These are phyloP conservation scores for Pythium monospermum DNA, from an alignment of 352 stramenopile genomes.

Conservation along the genomic window DNA sequence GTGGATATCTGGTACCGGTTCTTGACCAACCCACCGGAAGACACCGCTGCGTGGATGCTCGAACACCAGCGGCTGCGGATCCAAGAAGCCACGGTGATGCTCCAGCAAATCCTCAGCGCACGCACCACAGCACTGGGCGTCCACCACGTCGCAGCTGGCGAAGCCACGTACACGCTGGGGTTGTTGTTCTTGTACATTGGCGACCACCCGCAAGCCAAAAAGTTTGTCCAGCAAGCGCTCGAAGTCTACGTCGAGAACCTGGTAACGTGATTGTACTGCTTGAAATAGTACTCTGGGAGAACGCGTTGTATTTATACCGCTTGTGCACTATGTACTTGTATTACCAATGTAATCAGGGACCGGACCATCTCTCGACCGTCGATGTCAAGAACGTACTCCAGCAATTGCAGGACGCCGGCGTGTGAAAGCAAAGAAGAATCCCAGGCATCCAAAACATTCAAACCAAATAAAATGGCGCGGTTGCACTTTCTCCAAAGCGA, in stretches of 20 bases:
- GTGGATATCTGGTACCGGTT: constrained; percentile 80
- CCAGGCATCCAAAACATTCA: too few relatives aligned
- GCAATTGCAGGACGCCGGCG: constrained; percentile 39
- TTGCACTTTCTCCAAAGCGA: too few relatives aligned
- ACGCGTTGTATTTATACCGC: not conserved
- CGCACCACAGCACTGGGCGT: constrained; percentile 34
- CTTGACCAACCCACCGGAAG: constrained; percentile 59
- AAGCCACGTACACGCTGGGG: constrained; percentile 55
- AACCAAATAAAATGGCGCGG: too few relatives aligned
- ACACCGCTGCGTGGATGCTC: constrained; percentile 59
- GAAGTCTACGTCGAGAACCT: constrained; percentile 53
- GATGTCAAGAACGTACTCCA: constrained; percentile 51
- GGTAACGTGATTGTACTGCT: constrained; percentile 24
- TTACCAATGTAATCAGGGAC: too few relatives aligned
- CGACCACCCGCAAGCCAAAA: constrained; percentile 43
- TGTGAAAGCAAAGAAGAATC: too few relatives aligned
- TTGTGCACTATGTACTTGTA: not conserved
- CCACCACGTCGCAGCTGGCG: constrained; percentile 51
- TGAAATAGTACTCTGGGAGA: not conserved
- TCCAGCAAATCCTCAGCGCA: constrained; percentile 43
- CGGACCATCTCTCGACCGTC: constrained; percentile 51
- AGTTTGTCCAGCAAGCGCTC: constrained; percentile 43
- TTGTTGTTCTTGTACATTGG: constrained; percentile 52
- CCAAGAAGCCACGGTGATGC: constrained; percentile 50
- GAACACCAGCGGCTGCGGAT: constrained; percentile 52